Conservation (phyloP, 1,284 basidiomycete genomes). For the Phellinidium pouzarii region DNA sequence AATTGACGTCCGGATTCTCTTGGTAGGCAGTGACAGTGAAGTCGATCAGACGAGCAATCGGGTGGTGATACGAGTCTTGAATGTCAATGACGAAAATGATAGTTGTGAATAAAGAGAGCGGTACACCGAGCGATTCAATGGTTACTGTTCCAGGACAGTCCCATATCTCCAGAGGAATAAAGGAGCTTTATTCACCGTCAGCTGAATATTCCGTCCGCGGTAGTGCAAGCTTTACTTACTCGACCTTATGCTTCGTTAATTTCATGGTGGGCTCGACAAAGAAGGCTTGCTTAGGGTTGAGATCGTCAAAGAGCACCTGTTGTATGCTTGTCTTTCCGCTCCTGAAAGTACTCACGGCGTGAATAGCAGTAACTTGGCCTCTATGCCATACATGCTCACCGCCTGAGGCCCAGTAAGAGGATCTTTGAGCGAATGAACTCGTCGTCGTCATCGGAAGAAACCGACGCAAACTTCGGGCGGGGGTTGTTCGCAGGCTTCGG, state of each 20-base stretch:
- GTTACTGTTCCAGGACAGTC: conserved; percentile 87
- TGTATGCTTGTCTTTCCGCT: conserved; percentile 92
- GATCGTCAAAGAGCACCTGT: conserved; percentile 84
- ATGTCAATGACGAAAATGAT: conserved; percentile 97
- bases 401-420: conserved; percentile 72
- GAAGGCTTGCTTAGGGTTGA: conserved; percentile 83
- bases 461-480: conserved; percentile 8
- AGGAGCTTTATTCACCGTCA: conserved; percentile 50
- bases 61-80: conserved; percentile 66
- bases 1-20: conserved; percentile 71
- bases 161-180: conserved; percentile 92
- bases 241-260: conserved; percentile 67
- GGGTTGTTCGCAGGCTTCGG: background rate
- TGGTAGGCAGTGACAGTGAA: conserved; percentile 70
- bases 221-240: conserved; percentile 51
- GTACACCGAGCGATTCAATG: conserved; percentile 64
- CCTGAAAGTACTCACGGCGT: conserved; percentile 34
- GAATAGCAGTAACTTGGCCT: conserved; percentile 11
- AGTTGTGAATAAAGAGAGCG: conserved; percentile 69
- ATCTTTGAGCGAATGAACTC: conserved; percentile 53
- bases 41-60: conserved; percentile 73
- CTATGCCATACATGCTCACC: conserved; percentile 37
- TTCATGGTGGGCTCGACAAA: conserved; percentile 86
- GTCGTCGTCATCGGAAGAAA: conserved; percentile 11
- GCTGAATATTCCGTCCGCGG: conserved; percentile 1